phyloP scores from a whole-genome alignment of 2,329 filamentous ascomycete species.

The Leptosphaerulina australis region DNA sequence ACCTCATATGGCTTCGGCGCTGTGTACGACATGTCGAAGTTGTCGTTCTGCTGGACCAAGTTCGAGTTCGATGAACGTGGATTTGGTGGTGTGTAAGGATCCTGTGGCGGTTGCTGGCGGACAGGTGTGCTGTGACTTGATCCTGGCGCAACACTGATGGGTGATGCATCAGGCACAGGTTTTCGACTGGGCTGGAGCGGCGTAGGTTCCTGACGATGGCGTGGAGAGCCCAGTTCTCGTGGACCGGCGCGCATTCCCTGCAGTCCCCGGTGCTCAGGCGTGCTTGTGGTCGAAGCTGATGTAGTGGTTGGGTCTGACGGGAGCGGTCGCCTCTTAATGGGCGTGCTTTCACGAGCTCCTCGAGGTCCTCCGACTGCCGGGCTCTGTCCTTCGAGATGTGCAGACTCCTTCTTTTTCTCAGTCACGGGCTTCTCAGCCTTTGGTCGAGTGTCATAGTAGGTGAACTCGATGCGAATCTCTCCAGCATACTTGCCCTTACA shows the following conservation, averaged over 20 bases:
- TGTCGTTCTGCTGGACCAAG: conserved; percentile 27
- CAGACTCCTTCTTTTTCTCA: conserved; percentile 58
- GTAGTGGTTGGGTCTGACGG: conserved; percentile 73
- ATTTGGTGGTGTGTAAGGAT: conserved; percentile 32
- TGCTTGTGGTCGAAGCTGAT: conserved; percentile 48
- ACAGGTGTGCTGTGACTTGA: conserved; percentile 37
- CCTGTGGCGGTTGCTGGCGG: conserved; percentile 30
- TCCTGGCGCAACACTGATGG: conserved; percentile 25
- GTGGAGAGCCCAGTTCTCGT: conserved; percentile 44
- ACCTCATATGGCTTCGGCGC: conserved; percentile 47
- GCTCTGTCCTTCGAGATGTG: conserved; percentile 46
- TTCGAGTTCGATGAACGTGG: conserved; percentile 33
- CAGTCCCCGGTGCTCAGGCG: conserved; percentile 41
- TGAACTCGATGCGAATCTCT: conserved; percentile 92
- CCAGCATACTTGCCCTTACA: conserved; percentile 96
- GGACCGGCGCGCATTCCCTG: conserved; percentile 41
- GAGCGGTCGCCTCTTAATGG: conserved; percentile 81
- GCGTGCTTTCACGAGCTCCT: conserved; percentile 58
- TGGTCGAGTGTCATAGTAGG: conserved; percentile 88
- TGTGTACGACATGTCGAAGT: conserved; percentile 46
- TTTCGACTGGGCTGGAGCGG: conserved; percentile 34
- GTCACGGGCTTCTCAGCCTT: conserved; percentile 72
- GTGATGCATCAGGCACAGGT: conserved; percentile 37
- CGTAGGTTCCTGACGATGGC: conserved; percentile 32
- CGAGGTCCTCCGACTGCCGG: conserved; percentile 50